Base-by-base conservation (phyloP, 306 rosid genomes). In the Vigna trinervia region DNA sequence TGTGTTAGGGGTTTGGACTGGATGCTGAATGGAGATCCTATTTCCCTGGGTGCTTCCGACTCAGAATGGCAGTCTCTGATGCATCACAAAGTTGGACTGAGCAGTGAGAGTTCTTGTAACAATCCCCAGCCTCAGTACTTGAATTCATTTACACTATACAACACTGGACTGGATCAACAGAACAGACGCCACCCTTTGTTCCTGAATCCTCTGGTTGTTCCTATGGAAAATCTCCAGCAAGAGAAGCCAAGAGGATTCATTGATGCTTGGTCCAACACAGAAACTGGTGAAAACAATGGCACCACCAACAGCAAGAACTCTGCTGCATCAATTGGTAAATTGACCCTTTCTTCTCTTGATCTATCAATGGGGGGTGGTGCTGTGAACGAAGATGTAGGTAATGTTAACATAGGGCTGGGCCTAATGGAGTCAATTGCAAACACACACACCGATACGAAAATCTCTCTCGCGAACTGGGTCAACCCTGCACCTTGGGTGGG, bases 241-340 rank as follows among this genome's bases (percentile, higher is more conserved):
- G 84, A 80, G 67, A 80, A 88, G 65, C 88, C 92, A 65, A 86
- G 87, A 72, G 82, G 82, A 62, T 92, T 86, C 77, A 88, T 90
- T 67, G 97, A 92, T 34, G 96, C 96, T 8, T 92, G 97, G 93
- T 85, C 96, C 12, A 87, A 89, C 34, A 4, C 90, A 57, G 78
- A 13, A 20, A 38, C 82, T 12, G 72, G 60, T 6, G 77, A 68
- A 68, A 75, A 28, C 82, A 77, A 73, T 54, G 51, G 12, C 81
- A 66, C 38, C 56, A 41, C 12, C 46, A 41, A 9, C 46, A 41
- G 2, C 46, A 41, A 74, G 20, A 80, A 79, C 81, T 46, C 79
- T 67, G 61, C 82, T 45, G 69, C 90, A 10, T 77, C 88, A 58
- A 38, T 65, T 15, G 84, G 79, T 66, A 85, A 86, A 73, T 67